Base-by-base conservation (phyloP, 176 grass and related monocot species). In the Eragrostis curvula region DNA sequence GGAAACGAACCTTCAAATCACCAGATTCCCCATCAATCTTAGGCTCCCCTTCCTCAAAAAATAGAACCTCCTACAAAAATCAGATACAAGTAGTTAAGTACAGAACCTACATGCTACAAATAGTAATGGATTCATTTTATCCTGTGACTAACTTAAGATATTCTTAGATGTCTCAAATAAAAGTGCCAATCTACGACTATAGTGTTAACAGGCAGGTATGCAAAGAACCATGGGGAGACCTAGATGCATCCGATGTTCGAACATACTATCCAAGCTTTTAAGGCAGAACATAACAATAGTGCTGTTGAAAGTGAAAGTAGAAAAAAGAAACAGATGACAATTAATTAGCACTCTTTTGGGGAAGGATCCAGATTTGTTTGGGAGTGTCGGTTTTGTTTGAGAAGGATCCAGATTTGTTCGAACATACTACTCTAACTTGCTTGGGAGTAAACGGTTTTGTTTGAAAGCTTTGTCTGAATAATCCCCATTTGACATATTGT, bases 41-140 rank as follows among this genome's bases (percentile, higher is more conserved):
- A 72, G 97, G 97, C 72, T 99, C 97, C 12, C 97, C 97, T 82
- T 99, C 97, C 86, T 99, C 97, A 28, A 94, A 99, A 75, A 99
- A 99, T 70, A 80, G 83, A 74, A 99, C 83, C 70, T 99, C 97
- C 97, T 99, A 64, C 47, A 83, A 79, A 73, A 69, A 72, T 80
- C 48, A 85, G 61, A 56, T 39, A 44, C 70, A 55, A n/a, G n/a
- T n/a, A n/a, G n/a, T 36, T 4, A 39, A 61, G 10, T 48, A 44
- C 57, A 61, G 23, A 80, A 83, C 52, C 9, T 50, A 36, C 20
- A 25, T 15, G 15, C 13, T 42, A 59, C 9, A 57, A 11, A 44
- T 77, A 42, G 21, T 64, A 48, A 68, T 49, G 8, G 52, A 69
- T 44, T 15, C 61, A 42, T 58, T 24, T 4, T 20, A 8, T 69